Base-by-base conservation (phyloP, 2,329 filamentous ascomycete genomes). In the Paecilomyces niveus region DNA sequence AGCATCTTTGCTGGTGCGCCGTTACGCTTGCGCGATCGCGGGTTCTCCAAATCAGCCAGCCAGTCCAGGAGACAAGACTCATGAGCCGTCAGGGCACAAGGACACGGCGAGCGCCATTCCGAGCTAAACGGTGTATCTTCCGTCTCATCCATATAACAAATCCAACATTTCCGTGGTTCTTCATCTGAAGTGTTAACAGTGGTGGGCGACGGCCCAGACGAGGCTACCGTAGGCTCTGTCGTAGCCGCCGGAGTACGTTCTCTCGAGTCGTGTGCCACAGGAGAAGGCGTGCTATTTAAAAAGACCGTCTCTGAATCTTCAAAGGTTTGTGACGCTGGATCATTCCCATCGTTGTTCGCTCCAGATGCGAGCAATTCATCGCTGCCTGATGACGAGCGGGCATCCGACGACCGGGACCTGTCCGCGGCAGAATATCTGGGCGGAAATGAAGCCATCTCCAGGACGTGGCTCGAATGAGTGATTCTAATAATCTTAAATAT, bases 41-140 rank as follows among this genome's bases (percentile, higher is more conserved):
- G 83, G 22, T 83, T 79, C 75, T 97, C 92, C 69, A 91, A 85
- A 70, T 96, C 91, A n/a, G 90, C 88, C 18, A 97, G 88, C 92
- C 92, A 99, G 67, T 91, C 89, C 45, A 97, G 81, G 64, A 97
- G 82, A 71, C 92, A 96, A 60, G 86, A 84, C 72, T 97, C 92
- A 72, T 99, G 94, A 1, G 92, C 94, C 58, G 90, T 89, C 45
- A 99, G 81, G 11, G 90, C 92, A 75, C 94, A 99, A 0, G 88
- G 89, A 71, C 94, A 99, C 1, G 94, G 92, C 57, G 89, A 89
- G 52, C 90, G 86, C 93, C 94, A 99, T 64, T 82, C 80, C 1
- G 81, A 80, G 26, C 82, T 82, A 11, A 80, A 79, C 8, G 82
- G 81, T 22, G 72, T 74, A 58, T 88, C 85, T 67, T 88, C 86